Evolutionary conservation across 225 moss, liverwort and hornwort genomes (phyloP).

Genomic region (Rhytidiadelphus loreus): DNA sequence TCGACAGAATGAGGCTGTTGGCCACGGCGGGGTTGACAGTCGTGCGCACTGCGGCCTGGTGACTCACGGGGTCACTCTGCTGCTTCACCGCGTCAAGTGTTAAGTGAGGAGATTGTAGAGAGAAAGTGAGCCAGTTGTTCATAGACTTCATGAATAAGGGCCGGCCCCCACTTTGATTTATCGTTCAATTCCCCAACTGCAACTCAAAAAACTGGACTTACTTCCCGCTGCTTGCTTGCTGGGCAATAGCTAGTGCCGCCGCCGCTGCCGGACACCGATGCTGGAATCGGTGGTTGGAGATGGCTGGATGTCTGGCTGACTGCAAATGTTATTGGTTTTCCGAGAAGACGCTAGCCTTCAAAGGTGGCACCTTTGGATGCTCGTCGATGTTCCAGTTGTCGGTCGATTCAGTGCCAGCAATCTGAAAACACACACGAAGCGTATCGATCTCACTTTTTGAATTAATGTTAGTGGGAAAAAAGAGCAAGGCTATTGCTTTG

Average conservation of each 20-base stretch:
- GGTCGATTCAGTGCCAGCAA: not conserved
- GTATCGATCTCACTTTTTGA: constrained; percentile 1
- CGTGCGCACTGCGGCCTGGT: constrained; percentile 4
- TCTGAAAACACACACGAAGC: not conserved
- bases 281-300: not conserved
- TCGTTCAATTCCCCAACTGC: constrained; percentile 8
- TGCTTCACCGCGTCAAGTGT: constrained; percentile 47
- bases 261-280: not conserved
- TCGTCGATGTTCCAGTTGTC: not conserved
- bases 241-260: not conserved
- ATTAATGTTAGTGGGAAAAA: constrained; percentile 14
- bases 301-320: not conserved
- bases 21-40: not conserved
- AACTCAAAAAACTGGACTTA: not conserved
- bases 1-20: constrained; percentile 39
- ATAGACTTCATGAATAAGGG: constrained; percentile 52
- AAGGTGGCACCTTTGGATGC: not conserved
- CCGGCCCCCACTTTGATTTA: not conserved
- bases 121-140: constrained; percentile 50
- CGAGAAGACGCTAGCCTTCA: not conserved
- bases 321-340: not conserved
- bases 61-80: constrained; percentile 28
- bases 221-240: not conserved
- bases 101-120: constrained; percentile 38
- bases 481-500: not conserved